Evolutionary conservation across 768 basidiomycete genomes (phyloP).

Genomic region (Trametes elegans): DNA sequence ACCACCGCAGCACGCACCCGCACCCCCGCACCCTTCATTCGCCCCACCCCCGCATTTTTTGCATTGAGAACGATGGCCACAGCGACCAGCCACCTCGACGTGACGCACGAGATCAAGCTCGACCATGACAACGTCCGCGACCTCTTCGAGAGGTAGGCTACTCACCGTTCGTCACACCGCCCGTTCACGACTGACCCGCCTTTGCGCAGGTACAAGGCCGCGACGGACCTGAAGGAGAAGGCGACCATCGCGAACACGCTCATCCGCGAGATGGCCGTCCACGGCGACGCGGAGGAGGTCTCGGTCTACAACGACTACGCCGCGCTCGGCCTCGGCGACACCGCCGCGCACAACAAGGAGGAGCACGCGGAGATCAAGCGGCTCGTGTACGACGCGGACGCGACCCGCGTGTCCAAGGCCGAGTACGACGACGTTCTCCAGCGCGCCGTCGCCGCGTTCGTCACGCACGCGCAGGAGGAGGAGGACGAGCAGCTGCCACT

Average conservation of each 20-base stretch:
- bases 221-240: conserved; percentile 11
- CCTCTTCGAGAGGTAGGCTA: conserved; percentile 14
- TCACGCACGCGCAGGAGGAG: conserved; percentile 23
- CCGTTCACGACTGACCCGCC: background rate
- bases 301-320: conserved; percentile 22
- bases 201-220: conserved; percentile 8
- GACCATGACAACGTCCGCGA: conserved; percentile 28
- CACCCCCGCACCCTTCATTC: background rate
- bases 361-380: conserved; percentile 24
- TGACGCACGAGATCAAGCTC: conserved; percentile 23
- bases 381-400: conserved; percentile 20
- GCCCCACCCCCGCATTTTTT: background rate
- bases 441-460: conserved; percentile 17
- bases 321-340: conserved; percentile 15
- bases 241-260: conserved; percentile 19
- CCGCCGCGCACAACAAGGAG: conserved; percentile 23
- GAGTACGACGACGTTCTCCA: conserved; percentile 20
- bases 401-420: conserved; percentile 4
- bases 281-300: conserved; percentile 21
- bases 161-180: background rate
- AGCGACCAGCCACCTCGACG: conserved; percentile 14
- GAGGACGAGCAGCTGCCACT: conserved; percentile 18
- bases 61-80: conserved; percentile 7
- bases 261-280: conserved; percentile 21
- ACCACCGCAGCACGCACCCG: background rate